Evolutionary conservation across 1,284 basidiomycete species (phyloP), one percentile per base, ranked within the genome.

Genomic region (Ustilago esculenta): DNA sequence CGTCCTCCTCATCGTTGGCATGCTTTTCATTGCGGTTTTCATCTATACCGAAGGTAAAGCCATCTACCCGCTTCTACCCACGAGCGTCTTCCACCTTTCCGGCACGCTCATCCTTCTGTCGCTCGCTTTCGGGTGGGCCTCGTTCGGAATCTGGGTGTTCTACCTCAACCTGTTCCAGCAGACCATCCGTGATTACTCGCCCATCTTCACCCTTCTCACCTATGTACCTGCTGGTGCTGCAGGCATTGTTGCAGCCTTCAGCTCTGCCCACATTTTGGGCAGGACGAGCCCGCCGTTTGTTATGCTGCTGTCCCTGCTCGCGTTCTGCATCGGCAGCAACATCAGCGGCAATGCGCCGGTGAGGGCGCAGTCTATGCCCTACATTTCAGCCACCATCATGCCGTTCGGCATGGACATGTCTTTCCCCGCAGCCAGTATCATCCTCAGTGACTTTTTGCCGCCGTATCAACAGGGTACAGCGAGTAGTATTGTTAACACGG

Each of bases 341-440:
- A 27, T 77, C 18, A 40, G 68, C 4, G 67, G 66, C 0, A 53
- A 42, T 6, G 55, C 55, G 18, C 72, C 75, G 0, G 57, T 64
- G 7, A n/a, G 52, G 2, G 50, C 59, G 14, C 45, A 27, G 6
- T 42, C 56, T 9, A 50, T 69, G 12, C 36, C 51, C 0, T 79
- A 74, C 39, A 42, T 72, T 14, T 52, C 64, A 1, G 41, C 45
- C 6, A 39, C 20, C 10, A 41, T 74, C 37, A 64, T 67, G 44
- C 72, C 73, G 5, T 61, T 72, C 7, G 75, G 77, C 0, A 73
- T 76, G 59, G 77, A 77, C 50, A 55, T 70, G 43, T 51, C 49
- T 5, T 77, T 76, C 43, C 66, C 75, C 1, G 53, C 67, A 0
- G 71, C 71, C 2, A 68, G 61, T 33, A 72, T 76, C 30, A 71